phyloP scores from a whole-genome alignment of 2,329 filamentous ascomycete species.

The Myriosclerotinia duriaeana region DNA sequence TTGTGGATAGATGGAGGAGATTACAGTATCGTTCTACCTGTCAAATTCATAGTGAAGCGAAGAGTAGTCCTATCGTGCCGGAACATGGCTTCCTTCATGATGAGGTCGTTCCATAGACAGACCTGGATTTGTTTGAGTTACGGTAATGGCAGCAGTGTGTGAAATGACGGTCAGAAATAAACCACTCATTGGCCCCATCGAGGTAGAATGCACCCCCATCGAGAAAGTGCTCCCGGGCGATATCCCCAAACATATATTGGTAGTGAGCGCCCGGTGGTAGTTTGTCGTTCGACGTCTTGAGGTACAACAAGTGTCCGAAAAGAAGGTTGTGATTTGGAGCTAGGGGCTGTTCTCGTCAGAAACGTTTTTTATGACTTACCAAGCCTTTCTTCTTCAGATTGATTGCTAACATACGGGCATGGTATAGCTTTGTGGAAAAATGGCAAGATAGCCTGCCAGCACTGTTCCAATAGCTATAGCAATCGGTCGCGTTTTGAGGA shows the following conservation, averaged over 20 bases:
- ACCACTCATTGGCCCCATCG: slow-evolving; percentile 33
- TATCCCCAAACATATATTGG: slow-evolving; percentile 25
- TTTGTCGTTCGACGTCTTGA: neutral
- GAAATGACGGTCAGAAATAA: slow-evolving; percentile 28
- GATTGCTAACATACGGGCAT: too few species aligned
- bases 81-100: slow-evolving; percentile 27
- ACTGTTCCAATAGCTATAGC: too few species aligned
- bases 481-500: too few species aligned
- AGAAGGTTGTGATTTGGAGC: neutral
- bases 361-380: too few species aligned
- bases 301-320: neutral
- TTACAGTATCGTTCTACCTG: slow-evolving; percentile 26
- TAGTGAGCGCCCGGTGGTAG: slow-evolving; percentile 29
- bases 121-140: slow-evolving; percentile 23
- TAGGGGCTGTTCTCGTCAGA: neutral
- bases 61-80: slow-evolving; percentile 27
- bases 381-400: too few species aligned
- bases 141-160: slow-evolving; percentile 28
- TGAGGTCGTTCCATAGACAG: slow-evolving; percentile 25
- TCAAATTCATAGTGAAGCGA: slow-evolving; percentile 33
- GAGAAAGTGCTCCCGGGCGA: slow-evolving; percentile 27
- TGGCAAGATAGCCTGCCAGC: too few species aligned
- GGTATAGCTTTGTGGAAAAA: too few species aligned
- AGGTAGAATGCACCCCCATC: slow-evolving; percentile 30
- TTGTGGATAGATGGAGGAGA: neutral